Evolutionary conservation across 345 rosid genomes (phyloP).

Genomic region (Geranium rotundifolium): DNA sequence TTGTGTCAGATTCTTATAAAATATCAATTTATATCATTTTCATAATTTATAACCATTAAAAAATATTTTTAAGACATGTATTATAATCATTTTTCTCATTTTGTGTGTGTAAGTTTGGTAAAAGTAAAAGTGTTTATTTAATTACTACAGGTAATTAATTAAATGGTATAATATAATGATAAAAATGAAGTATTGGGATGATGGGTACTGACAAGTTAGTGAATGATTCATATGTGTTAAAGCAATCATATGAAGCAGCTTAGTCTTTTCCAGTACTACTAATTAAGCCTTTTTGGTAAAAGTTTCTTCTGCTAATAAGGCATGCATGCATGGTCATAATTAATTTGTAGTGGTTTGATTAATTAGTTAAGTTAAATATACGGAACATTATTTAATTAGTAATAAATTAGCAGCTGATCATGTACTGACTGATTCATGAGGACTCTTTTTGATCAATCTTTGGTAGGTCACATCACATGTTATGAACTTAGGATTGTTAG

Average conservation of each 20-base stretch:
- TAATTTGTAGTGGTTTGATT: conserved; percentile 5
- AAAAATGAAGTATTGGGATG: neutral
- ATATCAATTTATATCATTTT: too few relatives aligned
- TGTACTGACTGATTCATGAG: neutral
- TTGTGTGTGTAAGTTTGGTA: too few relatives aligned
- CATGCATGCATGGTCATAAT: conserved; percentile 19
- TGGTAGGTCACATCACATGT: neutral
- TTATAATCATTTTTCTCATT: too few relatives aligned
- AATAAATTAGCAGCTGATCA: neutral
- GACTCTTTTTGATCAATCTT: neutral
- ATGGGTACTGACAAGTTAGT: neutral
- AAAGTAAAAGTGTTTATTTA: too few relatives aligned
- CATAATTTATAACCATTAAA: too few relatives aligned
- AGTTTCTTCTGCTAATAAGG: conserved; percentile 3
- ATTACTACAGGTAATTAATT: too few relatives aligned
- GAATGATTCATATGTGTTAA: neutral
- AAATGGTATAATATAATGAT: too few relatives aligned
- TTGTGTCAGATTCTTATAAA: too few relatives aligned
- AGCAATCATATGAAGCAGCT: conserved; percentile 23
- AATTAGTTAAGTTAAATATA: neutral
- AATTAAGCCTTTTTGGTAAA: conserved; percentile 19
- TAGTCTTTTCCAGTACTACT: too few relatives aligned
- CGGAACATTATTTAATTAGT: neutral
- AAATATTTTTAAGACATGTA: too few relatives aligned
- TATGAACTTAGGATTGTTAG: neutral